Percentiles rank a stretch among this genome's conserved stretches.
phyloP scores from a whole-genome alignment of 2,329 filamentous ascomycete species.

The Chaetomiaceae sp. region DNA sequence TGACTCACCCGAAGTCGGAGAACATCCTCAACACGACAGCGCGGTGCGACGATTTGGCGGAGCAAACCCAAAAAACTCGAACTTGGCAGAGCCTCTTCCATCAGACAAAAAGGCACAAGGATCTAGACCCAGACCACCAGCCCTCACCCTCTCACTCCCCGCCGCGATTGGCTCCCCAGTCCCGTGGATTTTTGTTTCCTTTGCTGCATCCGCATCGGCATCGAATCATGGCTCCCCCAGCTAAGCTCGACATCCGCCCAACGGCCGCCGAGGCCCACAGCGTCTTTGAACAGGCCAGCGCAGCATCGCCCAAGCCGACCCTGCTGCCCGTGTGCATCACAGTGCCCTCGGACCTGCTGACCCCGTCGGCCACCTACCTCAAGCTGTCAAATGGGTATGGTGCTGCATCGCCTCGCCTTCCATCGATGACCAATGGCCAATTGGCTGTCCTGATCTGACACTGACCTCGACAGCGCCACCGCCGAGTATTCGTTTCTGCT shows the following conservation, averaged over 20 bases:
- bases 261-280: conserved; percentile 21
- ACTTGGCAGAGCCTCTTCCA: background rate
- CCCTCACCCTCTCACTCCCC: background rate
- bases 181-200: no score
- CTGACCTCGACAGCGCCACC: conserved; percentile 19
- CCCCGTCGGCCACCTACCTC: conserved; percentile 90
- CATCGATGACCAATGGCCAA: background rate
- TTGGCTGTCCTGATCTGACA: background rate
- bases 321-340: conserved; percentile 72
- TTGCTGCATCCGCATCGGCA: no score
- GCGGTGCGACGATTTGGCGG: conserved; percentile 7
- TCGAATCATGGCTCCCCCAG: conserved; percentile 20
- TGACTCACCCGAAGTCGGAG: conserved; percentile 22
- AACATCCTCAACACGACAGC: no score
- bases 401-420: background rate
- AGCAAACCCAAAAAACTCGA: conserved; percentile 7
- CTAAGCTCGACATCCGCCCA: conserved; percentile 26
- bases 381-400: conserved; percentile 62
- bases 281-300: conserved; percentile 22
- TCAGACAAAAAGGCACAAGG: background rate
- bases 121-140: background rate
- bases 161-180: background rate
- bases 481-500: conserved; percentile 80
- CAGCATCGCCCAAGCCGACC: conserved; percentile 44
- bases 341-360: conserved; percentile 87